Percentiles rank a stretch among this genome's conserved stretches.
Evolutionary conservation across 1,284 basidiomycete species (phyloP).

Genomic region (Ustilago sp.): DNA sequence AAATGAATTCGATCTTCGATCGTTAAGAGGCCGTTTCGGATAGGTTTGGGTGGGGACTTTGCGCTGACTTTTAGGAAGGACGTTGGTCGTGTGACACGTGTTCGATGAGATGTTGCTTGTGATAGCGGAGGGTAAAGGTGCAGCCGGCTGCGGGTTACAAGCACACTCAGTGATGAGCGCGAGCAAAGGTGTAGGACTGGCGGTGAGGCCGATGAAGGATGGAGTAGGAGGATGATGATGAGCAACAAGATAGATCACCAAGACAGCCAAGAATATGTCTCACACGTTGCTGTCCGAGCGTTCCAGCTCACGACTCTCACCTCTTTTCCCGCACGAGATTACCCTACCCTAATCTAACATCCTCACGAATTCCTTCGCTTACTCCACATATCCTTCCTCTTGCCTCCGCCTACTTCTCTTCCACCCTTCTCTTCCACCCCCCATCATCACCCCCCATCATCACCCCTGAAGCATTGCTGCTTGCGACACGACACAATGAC

Average conservation of each 20-base stretch:
- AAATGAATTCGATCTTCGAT: too few species aligned
- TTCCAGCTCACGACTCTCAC: slow-evolving; percentile 20
- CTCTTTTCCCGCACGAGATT: slow-evolving; percentile 20
- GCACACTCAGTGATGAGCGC: background rate
- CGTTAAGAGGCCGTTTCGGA: too few species aligned
- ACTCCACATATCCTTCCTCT: background rate
- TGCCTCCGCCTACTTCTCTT: background rate
- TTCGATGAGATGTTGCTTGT: background rate
- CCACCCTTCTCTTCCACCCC: too few species aligned
- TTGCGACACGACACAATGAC: slow-evolving; percentile 19
- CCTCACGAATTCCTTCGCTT: background rate
- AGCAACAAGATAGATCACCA: background rate
- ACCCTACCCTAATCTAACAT: background rate
- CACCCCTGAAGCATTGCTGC: background rate
- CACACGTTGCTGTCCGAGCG: background rate
- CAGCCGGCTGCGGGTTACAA: background rate
- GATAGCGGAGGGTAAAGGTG: background rate
- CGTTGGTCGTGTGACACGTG: slow-evolving; percentile 3
- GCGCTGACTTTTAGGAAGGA: too few species aligned
- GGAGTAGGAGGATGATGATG: background rate
- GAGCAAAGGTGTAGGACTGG: background rate
- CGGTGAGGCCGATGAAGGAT: background rate
- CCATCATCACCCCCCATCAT: background rate
- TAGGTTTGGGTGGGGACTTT: too few species aligned
- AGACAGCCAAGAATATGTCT: background rate